These are phyloP conservation scores for Colletotrichum incanum DNA, from an alignment of 2,329 filamentous ascomycete species.

Conservation along the genomic window DNA sequence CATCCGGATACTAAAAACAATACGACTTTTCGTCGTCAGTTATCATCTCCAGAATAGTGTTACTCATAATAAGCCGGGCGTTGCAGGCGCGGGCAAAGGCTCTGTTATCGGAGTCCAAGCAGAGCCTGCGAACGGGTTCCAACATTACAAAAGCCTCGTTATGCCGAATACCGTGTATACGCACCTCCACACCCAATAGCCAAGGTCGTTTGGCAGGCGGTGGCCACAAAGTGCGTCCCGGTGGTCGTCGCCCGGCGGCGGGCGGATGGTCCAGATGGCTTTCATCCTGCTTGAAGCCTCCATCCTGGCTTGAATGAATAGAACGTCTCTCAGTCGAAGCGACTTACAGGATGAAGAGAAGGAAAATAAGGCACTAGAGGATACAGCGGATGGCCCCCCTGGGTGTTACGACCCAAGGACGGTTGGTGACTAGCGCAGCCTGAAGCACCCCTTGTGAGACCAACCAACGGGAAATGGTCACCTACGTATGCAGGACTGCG, in stretches of 20 bases:
- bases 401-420: too few relatives aligned
- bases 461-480: too few relatives aligned
- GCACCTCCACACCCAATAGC: neutral
- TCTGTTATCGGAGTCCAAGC: neutral
- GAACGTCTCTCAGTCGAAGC: too few relatives aligned
- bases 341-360: too few relatives aligned
- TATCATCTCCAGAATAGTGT: slow-evolving; percentile 49
- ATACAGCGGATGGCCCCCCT: too few relatives aligned
- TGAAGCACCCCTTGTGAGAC: too few relatives aligned
- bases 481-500: too few relatives aligned
- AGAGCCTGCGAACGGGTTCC: slow-evolving; percentile 11
- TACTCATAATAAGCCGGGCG: slow-evolving; percentile 56
- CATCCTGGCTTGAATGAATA: too few relatives aligned
- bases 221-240: slow-evolving; percentile 2
- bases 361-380: too few relatives aligned
- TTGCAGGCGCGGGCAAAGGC: slow-evolving; percentile 44
- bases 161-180: slow-evolving; percentile 16
- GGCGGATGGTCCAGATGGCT: neutral
- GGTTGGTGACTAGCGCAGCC: too few relatives aligned
- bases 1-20: slow-evolving; percentile 60
- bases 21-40: slow-evolving; percentile 52
- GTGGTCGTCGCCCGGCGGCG: slow-evolving; percentile 7
- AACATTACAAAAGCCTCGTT: slow-evolving; percentile 11
- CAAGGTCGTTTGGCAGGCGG: slow-evolving; percentile 1
- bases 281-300: too few relatives aligned